A percentile compares a stretch with the other conserved stretches of the same genome.
Evolutionary conservation across 495 filamentous ascomycete species (phyloP).

Genomic region (Penicillium canariense): DNA sequence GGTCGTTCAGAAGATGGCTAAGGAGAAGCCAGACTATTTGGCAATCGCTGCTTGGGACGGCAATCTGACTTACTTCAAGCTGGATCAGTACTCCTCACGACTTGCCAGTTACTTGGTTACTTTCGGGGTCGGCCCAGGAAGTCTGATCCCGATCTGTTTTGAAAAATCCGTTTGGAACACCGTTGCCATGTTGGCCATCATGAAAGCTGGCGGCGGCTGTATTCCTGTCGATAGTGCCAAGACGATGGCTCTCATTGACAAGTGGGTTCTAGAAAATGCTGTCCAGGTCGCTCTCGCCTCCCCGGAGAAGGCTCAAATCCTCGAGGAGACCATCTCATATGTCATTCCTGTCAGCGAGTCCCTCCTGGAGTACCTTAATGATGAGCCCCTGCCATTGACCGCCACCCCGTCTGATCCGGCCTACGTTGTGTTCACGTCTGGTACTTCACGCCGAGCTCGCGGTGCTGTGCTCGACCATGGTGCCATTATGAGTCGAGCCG

Average conservation of each 20-base stretch:
- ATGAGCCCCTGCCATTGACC: constrained; percentile 10
- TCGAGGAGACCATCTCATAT: constrained; percentile 38
- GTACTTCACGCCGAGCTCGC: constrained; percentile 38
- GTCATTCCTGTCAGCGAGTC: constrained; percentile 40
- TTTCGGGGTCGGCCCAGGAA: constrained; percentile 40
- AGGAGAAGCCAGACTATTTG: constrained; percentile 31
- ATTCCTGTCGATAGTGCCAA: constrained; percentile 34
- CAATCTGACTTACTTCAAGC: constrained; percentile 47
- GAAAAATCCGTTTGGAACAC: constrained; percentile 42
- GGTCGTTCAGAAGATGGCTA: constrained; percentile 37
- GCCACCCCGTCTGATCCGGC: constrained; percentile 28
- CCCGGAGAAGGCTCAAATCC: constrained; percentile 33
- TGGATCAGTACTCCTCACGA: constrained; percentile 44
- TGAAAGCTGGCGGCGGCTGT: constrained; percentile 46
- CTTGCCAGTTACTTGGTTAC: constrained; percentile 44
- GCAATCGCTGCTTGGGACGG: constrained; percentile 52
- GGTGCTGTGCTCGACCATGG: constrained; percentile 38
- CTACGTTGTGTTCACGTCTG: constrained; percentile 59
- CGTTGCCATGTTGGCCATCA: constrained; percentile 40
- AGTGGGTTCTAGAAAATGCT: constrained; percentile 37
- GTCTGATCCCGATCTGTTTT: constrained; percentile 37
- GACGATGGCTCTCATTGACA: constrained; percentile 27
- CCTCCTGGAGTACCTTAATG: constrained; percentile 38
- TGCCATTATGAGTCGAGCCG: constrained; percentile 46
- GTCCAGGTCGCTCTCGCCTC: constrained; percentile 47